Percentiles rank a stretch among this genome's conserved stretches.
Evolutionary conservation across 2,329 filamentous ascomycete species (phyloP).

Genomic region (Colletotrichum lindemuthianum): DNA sequence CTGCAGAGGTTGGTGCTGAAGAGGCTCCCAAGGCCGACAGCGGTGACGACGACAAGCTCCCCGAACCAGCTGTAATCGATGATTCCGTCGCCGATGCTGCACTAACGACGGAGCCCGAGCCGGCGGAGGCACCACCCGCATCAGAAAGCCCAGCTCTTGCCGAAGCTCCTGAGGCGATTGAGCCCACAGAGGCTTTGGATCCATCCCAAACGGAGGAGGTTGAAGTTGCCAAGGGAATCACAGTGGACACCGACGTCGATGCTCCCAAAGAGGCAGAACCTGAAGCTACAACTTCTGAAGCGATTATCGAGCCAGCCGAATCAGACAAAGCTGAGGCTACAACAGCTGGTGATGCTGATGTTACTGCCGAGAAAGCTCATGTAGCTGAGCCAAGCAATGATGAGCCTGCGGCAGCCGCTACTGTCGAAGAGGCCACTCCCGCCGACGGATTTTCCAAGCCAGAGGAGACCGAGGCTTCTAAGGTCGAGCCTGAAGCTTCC

Average conservation of each 20-base stretch:
- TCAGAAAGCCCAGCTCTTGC: too few species aligned
- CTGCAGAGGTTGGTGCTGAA: neutral
- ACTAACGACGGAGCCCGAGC: neutral
- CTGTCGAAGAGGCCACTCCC: neutral
- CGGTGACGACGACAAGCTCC: neutral
- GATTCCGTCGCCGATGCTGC: neutral
- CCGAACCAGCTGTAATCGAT: neutral
- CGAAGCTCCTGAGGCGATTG: too few species aligned
- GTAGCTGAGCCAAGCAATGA: neutral
- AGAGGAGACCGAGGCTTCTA: neutral
- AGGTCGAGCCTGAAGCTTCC: neutral
- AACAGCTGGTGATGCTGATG: neutral
- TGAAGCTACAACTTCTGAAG: neutral
- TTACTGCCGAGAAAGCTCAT: neutral
- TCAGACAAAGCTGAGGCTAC: neutral
- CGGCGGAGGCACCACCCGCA: neutral
- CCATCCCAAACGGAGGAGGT: too few species aligned
- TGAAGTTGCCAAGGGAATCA: too few species aligned
- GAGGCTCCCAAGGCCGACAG: neutral
- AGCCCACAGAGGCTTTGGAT: too few species aligned
- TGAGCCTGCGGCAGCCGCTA: neutral
- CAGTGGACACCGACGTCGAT: too few species aligned
- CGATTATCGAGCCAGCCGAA: too few species aligned
- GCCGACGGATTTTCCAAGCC: slow-evolving; percentile 2
- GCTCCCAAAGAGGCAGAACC: slow-evolving; percentile 2